Conservation (phyloP, 805 yeast genomes). For the Scheffersomyces spartinae region DNA sequence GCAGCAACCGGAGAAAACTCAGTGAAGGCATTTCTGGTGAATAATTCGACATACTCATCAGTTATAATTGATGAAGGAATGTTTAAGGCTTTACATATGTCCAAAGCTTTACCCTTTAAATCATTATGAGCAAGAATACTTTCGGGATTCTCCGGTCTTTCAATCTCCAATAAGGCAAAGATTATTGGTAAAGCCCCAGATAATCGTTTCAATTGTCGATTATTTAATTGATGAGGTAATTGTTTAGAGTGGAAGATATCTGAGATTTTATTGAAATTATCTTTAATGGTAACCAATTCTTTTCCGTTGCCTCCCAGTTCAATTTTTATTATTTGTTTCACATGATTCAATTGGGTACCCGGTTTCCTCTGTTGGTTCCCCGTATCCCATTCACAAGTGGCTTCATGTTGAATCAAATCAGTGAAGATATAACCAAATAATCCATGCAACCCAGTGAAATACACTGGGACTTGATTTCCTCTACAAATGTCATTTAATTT, state of each 20-base stretch:
- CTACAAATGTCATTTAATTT: constrained; percentile 49
- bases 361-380: constrained; percentile 29
- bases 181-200: constrained; percentile 49
- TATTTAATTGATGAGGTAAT: constrained; percentile 29
- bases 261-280: constrained; percentile 23
- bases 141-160: constrained; percentile 12
- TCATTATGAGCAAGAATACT: constrained; percentile 12
- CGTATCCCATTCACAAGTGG: constrained; percentile 40
- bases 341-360: constrained; percentile 41
- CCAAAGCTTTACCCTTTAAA: constrained; percentile 15
- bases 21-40: constrained; percentile 39
- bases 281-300: constrained; percentile 27
- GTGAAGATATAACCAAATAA: constrained; percentile 72
- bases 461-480: constrained; percentile 47
- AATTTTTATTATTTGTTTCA: constrained; percentile 31
- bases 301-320: constrained; percentile 23
- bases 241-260: constrained; percentile 23
- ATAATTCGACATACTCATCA: constrained; percentile 26
- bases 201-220: constrained; percentile 35
- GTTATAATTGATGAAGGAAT: constrained; percentile 35
- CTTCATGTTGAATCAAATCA: constrained; percentile 59
- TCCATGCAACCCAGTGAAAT: constrained; percentile 62
- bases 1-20: constrained; percentile 82
- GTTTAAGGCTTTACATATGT: constrained; percentile 19
- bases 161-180: constrained; percentile 43